Evolutionary conservation across 2,329 filamentous ascomycete genomes (phyloP).

Genomic region (Cladosporium colombiae): DNA sequence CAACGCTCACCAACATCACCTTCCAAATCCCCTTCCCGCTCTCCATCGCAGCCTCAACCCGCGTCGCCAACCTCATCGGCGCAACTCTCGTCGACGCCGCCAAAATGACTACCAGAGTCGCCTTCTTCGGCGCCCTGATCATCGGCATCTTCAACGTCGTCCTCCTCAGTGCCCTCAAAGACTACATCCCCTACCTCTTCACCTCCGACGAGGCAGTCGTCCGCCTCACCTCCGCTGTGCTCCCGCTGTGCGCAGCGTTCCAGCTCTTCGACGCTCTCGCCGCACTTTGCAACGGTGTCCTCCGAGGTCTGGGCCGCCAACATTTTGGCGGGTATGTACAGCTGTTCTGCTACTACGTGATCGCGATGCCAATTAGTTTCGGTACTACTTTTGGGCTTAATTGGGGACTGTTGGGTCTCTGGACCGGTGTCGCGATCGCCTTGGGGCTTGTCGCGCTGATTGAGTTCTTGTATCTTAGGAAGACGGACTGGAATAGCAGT

Average conservation of each 20-base stretch:
- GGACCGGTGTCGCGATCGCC: conserved; percentile 64
- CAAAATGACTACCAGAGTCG: conserved; percentile 74
- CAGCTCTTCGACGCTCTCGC: conserved; percentile 84
- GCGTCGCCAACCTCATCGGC: conserved; percentile 88
- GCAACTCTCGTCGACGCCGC: conserved; percentile 79
- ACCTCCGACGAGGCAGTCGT: conserved; percentile 67
- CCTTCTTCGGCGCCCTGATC: conserved; percentile 63
- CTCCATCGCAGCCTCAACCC: conserved; percentile 82
- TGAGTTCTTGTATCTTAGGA: conserved; percentile 56
- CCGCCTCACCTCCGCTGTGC: conserved; percentile 63
- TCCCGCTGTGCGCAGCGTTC: conserved; percentile 83
- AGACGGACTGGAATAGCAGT: conserved; percentile 57
- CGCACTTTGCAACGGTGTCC: conserved; percentile 75
- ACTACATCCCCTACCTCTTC: conserved; percentile 73
- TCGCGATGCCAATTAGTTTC: conserved; percentile 83
- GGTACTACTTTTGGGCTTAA: conserved; percentile 71
- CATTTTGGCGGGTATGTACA: conserved; percentile 88
- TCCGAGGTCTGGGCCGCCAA: conserved; percentile 83
- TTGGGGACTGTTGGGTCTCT: conserved; percentile 78
- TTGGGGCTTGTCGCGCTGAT: conserved; percentile 58
- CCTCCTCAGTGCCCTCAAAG: conserved; percentile 67
- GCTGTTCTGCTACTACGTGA: conserved; percentile 76
- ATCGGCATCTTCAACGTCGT: conserved; percentile 78
- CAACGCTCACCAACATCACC: conserved; percentile 30
- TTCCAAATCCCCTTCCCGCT: conserved; percentile 71